Evolutionary conservation across 116 monocot species (phyloP).

Genomic region (Cymodocea nodosa): DNA sequence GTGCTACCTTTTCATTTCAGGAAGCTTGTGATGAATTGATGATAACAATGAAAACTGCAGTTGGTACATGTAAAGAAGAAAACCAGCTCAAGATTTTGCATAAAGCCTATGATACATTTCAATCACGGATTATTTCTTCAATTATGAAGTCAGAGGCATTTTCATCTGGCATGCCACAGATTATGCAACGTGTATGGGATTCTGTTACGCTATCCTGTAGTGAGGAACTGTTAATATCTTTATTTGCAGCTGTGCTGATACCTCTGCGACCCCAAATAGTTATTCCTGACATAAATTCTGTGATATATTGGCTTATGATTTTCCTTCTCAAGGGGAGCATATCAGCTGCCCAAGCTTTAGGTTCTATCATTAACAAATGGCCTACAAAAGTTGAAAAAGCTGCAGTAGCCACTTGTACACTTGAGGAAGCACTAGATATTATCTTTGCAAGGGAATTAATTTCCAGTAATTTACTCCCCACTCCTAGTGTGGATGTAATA

Average conservation of each 20-base stretch:
- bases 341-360: slow-evolving; percentile 75
- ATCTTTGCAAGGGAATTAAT: slow-evolving; percentile 28
- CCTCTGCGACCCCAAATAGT: slow-evolving; percentile 51
- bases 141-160: slow-evolving; percentile 9
- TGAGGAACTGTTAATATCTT: slow-evolving; percentile 45
- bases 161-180: slow-evolving; percentile 19
- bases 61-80: slow-evolving; percentile 44
- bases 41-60: slow-evolving; percentile 57
- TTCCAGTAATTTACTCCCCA: background rate
- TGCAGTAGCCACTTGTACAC: slow-evolving; percentile 13
- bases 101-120: slow-evolving; percentile 42
- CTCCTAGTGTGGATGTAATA: slow-evolving; percentile 11
- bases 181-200: slow-evolving; percentile 10
- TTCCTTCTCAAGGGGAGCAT: slow-evolving; percentile 55
- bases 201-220: slow-evolving; percentile 15
- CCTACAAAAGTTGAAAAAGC: slow-evolving; percentile 18
- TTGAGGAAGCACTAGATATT: slow-evolving; percentile 42
- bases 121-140: slow-evolving; percentile 16
- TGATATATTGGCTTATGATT: slow-evolving; percentile 31
- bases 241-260: slow-evolving; percentile 65
- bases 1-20: slow-evolving; percentile 24
- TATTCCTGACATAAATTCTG: slow-evolving; percentile 31
- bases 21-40: slow-evolving; percentile 47
- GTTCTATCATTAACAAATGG: slow-evolving; percentile 81
- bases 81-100: slow-evolving; percentile 44